Conservation (phyloP, 2,329 filamentous ascomycete genomes). For the Exophiala sp. region DNA sequence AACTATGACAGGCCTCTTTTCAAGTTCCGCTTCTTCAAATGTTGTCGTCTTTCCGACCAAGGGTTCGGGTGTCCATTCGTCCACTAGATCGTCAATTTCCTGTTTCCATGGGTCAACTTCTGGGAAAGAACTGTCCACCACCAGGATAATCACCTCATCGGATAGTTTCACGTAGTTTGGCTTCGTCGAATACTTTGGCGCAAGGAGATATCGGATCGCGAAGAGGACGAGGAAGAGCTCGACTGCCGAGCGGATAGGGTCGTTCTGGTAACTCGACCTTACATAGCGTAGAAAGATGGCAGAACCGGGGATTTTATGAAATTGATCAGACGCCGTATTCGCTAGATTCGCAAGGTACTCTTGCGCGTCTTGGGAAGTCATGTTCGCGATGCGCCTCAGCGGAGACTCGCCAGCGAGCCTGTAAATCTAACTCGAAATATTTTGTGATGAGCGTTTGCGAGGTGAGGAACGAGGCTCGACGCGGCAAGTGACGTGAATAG, state of each 20-base stretch:
- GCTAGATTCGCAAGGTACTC: slow-evolving; percentile 51
- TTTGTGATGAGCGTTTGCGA: background rate
- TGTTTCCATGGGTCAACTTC: slow-evolving; percentile 30
- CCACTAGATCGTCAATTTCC: slow-evolving; percentile 95
- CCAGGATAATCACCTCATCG: slow-evolving; percentile 59
- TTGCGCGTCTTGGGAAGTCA: slow-evolving; percentile 58
- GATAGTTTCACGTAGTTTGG: slow-evolving; percentile 84
- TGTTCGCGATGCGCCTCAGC: slow-evolving; percentile 32
- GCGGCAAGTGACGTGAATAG: background rate
- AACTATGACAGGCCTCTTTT: slow-evolving; percentile 81
- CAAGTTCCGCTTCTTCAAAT: slow-evolving; percentile 76
- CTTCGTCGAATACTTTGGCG: slow-evolving; percentile 89
- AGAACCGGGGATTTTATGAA: slow-evolving; percentile 90
- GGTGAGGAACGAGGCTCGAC: background rate
- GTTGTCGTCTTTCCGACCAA: slow-evolving; percentile 70
- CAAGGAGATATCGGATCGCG: slow-evolving; percentile 87
- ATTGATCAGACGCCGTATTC: slow-evolving; percentile 58
- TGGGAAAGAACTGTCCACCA: background rate
- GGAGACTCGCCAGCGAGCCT: background rate
- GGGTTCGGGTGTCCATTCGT: slow-evolving; percentile 94
- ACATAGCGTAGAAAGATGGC: slow-evolving; percentile 94
- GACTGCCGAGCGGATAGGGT: slow-evolving; percentile 87
- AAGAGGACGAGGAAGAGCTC: slow-evolving; percentile 93
- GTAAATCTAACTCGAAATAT: background rate
- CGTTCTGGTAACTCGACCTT: slow-evolving; percentile 95